phyloP scores from a whole-genome alignment of 2,329 filamentous ascomycete genomes.

The Venturia nashicola region DNA sequence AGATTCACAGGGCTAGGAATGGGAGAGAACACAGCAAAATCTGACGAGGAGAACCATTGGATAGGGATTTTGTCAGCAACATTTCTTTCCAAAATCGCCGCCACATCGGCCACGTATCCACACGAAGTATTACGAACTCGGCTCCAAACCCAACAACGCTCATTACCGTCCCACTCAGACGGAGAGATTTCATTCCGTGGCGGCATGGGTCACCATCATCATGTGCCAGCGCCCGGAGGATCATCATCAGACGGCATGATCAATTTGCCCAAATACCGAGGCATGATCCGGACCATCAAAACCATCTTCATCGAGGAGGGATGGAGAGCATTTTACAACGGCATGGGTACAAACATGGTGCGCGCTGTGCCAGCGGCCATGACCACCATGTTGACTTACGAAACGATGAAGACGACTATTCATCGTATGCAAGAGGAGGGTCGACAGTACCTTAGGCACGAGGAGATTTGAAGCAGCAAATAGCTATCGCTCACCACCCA shows the following conservation, averaged over 20 bases:
- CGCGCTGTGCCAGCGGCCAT: slow-evolving; percentile 88
- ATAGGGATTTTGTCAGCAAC: slow-evolving; percentile 76
- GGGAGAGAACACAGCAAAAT: slow-evolving; percentile 49
- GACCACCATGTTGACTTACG: slow-evolving; percentile 95
- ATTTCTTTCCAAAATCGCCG: slow-evolving; percentile 86
- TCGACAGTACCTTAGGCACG: neutral
- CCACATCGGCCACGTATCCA: slow-evolving; percentile 90
- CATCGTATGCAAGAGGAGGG: slow-evolving; percentile 43
- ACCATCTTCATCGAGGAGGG: slow-evolving; percentile 85
- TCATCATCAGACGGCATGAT: slow-evolving; percentile 46
- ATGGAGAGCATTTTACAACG: slow-evolving; percentile 92
- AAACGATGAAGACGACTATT: slow-evolving; percentile 53
- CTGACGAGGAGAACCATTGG: slow-evolving; percentile 56
- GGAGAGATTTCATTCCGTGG: slow-evolving; percentile 39
- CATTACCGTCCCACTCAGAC: slow-evolving; percentile 32
- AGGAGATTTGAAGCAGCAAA: neutral
- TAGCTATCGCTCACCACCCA: neutral
- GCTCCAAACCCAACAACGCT: slow-evolving; percentile 82
- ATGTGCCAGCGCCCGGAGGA: slow-evolving; percentile 23
- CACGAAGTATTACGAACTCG: slow-evolving; percentile 93
- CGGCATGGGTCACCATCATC: slow-evolving; percentile 16
- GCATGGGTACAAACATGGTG: slow-evolving; percentile 96
- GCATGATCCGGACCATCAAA: slow-evolving; percentile 68
- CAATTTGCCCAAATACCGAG: slow-evolving; percentile 51
- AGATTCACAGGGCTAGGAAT: slow-evolving; percentile 83